Evolutionary conservation across 495 filamentous ascomycete genomes (phyloP).

Genomic region (Paragyromitra xinjiangensis): DNA sequence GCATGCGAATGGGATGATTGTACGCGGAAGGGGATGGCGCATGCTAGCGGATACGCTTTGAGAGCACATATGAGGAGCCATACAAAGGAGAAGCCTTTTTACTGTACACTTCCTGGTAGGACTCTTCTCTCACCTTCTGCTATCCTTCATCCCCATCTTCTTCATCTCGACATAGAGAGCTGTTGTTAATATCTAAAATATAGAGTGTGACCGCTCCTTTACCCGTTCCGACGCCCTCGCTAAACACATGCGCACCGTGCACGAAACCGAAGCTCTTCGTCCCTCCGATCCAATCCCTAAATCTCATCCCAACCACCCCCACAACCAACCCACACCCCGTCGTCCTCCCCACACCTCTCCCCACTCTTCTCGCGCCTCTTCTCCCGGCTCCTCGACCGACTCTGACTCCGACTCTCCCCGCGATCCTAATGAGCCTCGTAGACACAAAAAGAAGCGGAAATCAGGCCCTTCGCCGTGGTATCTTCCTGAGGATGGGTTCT

Average conservation of each 20-base stretch:
- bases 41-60: constrained; percentile 93
- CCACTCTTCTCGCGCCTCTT: constrained; percentile 24
- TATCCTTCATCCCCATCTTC: neutral
- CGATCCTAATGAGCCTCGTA: neutral
- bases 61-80: constrained; percentile 98
- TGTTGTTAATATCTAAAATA: neutral
- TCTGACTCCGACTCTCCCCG: neutral
- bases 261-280: constrained; percentile 92
- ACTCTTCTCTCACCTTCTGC: neutral
- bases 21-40: constrained; percentile 81
- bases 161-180: too few relatives aligned
- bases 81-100: constrained; percentile 97
- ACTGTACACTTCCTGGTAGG: constrained; percentile 90
- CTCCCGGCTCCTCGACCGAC: constrained; percentile 18
- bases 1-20: constrained; percentile 96
- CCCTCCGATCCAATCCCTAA: constrained; percentile 88
- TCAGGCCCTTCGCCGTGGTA: constrained; percentile 64
- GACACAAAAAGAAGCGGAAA: constrained; percentile 20
- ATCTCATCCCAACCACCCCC: constrained; percentile 67
- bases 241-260: constrained; percentile 98
- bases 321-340: constrained; percentile 48
- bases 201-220: constrained; percentile 97
- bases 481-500: constrained; percentile 74
- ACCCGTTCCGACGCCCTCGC: constrained; percentile 95
- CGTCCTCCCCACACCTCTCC: constrained; percentile 9